Percentiles rank a stretch among this genome's conserved stretches.
Conservation (phyloP, 2,329 filamentous ascomycete genomes). For the Dryadomyces quercivorus region DNA sequence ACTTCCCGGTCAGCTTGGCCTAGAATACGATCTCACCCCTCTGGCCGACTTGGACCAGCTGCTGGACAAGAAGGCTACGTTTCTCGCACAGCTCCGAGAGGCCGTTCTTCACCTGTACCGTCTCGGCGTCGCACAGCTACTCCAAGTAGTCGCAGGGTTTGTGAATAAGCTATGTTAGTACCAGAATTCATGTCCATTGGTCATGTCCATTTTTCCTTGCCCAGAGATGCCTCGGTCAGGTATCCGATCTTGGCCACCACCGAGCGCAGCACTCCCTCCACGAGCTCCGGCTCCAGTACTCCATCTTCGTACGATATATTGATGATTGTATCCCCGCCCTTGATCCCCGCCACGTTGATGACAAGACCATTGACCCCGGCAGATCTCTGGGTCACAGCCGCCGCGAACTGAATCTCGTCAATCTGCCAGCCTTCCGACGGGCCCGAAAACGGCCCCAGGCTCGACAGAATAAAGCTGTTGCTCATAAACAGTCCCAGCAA, state of each 20-base stretch:
- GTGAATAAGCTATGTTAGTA: too few species aligned
- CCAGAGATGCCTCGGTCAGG: not conserved
- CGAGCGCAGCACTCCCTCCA: not conserved
- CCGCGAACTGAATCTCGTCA: not conserved
- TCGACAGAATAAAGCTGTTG: not conserved
- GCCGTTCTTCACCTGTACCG: too few species aligned
- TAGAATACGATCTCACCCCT: too few species aligned
- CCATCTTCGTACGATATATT: not conserved
- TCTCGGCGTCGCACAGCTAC: too few species aligned
- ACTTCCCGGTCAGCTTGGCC: too few species aligned
- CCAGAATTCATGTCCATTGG: too few species aligned
- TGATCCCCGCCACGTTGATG: not conserved
- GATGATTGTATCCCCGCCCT: not conserved
- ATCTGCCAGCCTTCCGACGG: not conserved
- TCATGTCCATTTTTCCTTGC: not conserved
- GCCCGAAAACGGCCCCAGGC: not conserved
- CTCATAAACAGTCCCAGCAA: not conserved
- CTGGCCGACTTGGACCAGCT: too few species aligned
- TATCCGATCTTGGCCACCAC: not conserved
- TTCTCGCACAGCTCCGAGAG: too few species aligned
- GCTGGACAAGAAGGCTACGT: too few species aligned
- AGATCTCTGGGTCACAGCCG: not conserved
- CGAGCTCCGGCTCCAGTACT: not conserved
- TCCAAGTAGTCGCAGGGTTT: too few species aligned
- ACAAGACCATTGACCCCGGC: not conserved